phyloP scores from a whole-genome alignment of 2,329 filamentous ascomycete species.

The Cryoendolithus antarcticus region DNA sequence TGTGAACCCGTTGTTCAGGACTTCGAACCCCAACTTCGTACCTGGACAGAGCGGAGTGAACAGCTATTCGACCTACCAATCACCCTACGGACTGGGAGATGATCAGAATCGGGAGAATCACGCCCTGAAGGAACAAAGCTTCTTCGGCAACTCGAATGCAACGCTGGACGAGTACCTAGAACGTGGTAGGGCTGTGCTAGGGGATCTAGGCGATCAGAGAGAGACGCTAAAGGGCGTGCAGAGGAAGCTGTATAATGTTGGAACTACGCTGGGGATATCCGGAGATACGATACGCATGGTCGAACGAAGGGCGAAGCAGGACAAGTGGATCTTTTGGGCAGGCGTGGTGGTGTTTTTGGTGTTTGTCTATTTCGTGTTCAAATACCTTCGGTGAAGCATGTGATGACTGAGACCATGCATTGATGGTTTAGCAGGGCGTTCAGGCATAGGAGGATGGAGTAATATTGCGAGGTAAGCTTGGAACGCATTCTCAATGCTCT shows the following conservation, averaged over 20 bases:
- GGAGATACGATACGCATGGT: conserved; percentile 97
- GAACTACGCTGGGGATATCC: conserved; percentile 83
- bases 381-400: conserved; percentile 57
- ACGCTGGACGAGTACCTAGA: conserved; percentile 92
- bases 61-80: conserved; percentile 26
- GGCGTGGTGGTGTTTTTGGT: conserved; percentile 76
- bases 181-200: conserved; percentile 76
- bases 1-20: conserved; percentile 25
- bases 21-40: conserved; percentile 23
- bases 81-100: conserved; percentile 22
- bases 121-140: conserved; percentile 77
- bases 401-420: too few relatives aligned
- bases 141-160: conserved; percentile 68
- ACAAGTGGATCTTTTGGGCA: conserved; percentile 95
- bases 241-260: conserved; percentile 77
- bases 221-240: conserved; percentile 95
- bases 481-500: too few relatives aligned
- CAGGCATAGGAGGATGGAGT: neutral
- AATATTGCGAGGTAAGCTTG: neutral
- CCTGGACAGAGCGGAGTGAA: conserved; percentile 24
- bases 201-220: conserved; percentile 76
- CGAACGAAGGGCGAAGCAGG: conserved; percentile 78
- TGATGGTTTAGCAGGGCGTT: conserved; percentile 5
- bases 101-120: conserved; percentile 53
- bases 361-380: conserved; percentile 85